Conservation (phyloP, 345 rosid species). For the Jatropha curcas region DNA sequence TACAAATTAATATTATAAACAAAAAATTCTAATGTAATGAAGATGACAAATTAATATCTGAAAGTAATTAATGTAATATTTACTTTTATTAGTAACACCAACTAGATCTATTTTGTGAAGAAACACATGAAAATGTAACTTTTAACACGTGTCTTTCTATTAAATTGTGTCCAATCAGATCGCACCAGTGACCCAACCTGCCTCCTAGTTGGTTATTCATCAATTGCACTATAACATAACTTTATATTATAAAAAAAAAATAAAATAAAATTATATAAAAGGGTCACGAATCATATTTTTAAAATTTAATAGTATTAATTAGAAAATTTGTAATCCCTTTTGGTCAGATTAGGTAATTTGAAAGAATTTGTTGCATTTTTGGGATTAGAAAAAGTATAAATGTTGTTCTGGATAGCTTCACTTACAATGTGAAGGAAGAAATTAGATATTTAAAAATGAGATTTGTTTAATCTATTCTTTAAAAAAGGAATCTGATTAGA, state of each 20-base stretch:
- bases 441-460: conserved; percentile 14
- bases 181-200: conserved; percentile 16
- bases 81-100: no score
- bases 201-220: conserved; percentile 13
- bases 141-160: not conserved
- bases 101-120: not conserved
- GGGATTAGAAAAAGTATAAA: not conserved
- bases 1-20: no score
- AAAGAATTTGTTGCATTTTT: conserved; percentile 31
- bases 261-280: no score
- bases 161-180: conserved; percentile 19
- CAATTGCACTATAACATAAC: not conserved
- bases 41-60: no score
- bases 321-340: no score
- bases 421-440: conserved; percentile 36
- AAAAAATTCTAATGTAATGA: no score
- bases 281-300: conserved; percentile 15
- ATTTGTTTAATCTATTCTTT: conserved; percentile 40
- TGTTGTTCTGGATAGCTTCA: conserved; percentile 26
- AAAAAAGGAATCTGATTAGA: conserved; percentile 43
- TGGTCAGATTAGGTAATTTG: no score
- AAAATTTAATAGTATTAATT: no score
- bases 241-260: no score
- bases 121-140: not conserved
- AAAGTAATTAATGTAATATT: no score